Conservation (phyloP, 352 stramenopile species). For the Phytophthora colocasiae region DNA sequence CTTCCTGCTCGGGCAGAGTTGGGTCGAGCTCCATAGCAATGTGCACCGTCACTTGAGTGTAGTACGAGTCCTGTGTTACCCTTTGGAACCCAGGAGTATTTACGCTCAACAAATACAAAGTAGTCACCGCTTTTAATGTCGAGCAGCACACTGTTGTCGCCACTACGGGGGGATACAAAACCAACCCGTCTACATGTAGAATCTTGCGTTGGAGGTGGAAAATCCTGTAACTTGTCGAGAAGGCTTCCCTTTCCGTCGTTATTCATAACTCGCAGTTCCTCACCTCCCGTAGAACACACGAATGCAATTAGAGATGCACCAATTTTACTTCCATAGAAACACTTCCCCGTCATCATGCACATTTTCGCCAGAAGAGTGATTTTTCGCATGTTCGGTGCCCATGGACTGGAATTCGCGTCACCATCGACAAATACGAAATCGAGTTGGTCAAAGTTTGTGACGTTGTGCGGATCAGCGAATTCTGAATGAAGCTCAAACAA, state of each 20-base stretch:
- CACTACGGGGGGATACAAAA: slow-evolving; percentile 20
- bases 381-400: slow-evolving; percentile 68
- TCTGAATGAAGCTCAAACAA: slow-evolving; percentile 82
- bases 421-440: slow-evolving; percentile 86
- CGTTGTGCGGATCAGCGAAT: slow-evolving; percentile 61
- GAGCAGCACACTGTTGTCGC: slow-evolving; percentile 54
- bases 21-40: slow-evolving; percentile 60
- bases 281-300: slow-evolving; percentile 74
- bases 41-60: slow-evolving; percentile 65
- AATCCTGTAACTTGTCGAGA: slow-evolving; percentile 46
- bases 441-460: slow-evolving; percentile 83
- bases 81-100: slow-evolving; percentile 62
- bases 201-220: slow-evolving; percentile 43
- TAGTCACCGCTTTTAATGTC: slow-evolving; percentile 81
- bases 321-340: slow-evolving; percentile 69
- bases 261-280: slow-evolving; percentile 69
- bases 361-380: slow-evolving; percentile 76
- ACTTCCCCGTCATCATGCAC: slow-evolving; percentile 92
- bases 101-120: slow-evolving; percentile 51
- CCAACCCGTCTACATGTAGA: slow-evolving; percentile 5
- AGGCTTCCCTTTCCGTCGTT: slow-evolving; percentile 60
- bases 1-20: slow-evolving; percentile 73
- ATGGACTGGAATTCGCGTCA: slow-evolving; percentile 67
- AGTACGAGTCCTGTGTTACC: slow-evolving; percentile 80
- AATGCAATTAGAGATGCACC: slow-evolving; percentile 70